These are phyloP conservation scores for Xylaria sp. DNA, from an alignment of 2,329 filamentous ascomycete genomes.

Conservation along the genomic window DNA sequence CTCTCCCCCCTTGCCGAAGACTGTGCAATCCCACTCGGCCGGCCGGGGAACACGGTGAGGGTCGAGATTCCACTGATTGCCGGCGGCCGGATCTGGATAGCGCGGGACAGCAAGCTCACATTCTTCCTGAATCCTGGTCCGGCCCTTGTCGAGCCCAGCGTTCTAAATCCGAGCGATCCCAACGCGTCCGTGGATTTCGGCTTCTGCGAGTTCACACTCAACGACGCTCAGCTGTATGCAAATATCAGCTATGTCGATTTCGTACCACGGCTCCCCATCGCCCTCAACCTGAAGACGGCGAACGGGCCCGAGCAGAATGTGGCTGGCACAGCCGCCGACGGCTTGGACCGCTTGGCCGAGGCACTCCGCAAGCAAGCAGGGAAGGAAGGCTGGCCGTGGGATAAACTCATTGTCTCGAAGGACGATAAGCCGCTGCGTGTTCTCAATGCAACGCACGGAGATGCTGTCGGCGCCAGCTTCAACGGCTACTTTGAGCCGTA, in stretches of 20 bases:
- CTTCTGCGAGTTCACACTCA: constrained; percentile 72
- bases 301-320: constrained; percentile 61
- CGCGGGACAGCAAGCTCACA: constrained; percentile 62
- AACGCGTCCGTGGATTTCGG: constrained; percentile 65
- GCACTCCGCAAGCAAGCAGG: constrained; percentile 65
- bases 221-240: constrained; percentile 66
- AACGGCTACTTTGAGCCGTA: constrained; percentile 57
- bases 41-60: constrained; percentile 63
- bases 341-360: constrained; percentile 65
- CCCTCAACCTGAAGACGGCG: constrained; percentile 59
- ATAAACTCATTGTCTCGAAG: constrained; percentile 60
- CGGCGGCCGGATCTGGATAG: constrained; percentile 73
- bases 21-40: constrained; percentile 69
- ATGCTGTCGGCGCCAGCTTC: constrained; percentile 58
- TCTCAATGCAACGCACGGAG: constrained; percentile 58
- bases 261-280: constrained; percentile 64
- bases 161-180: constrained; percentile 69
- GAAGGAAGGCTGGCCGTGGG: constrained; percentile 70
- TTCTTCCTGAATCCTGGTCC: constrained; percentile 74
- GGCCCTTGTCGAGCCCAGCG: constrained; percentile 73
- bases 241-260: constrained; percentile 78
- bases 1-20: constrained; percentile 64
- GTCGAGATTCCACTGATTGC: constrained; percentile 72
- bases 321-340: constrained; percentile 67
- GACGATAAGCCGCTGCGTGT: constrained; percentile 52